Conservation (phyloP, 164 flowering plant species). For the Berberis thunbergii region DNA sequence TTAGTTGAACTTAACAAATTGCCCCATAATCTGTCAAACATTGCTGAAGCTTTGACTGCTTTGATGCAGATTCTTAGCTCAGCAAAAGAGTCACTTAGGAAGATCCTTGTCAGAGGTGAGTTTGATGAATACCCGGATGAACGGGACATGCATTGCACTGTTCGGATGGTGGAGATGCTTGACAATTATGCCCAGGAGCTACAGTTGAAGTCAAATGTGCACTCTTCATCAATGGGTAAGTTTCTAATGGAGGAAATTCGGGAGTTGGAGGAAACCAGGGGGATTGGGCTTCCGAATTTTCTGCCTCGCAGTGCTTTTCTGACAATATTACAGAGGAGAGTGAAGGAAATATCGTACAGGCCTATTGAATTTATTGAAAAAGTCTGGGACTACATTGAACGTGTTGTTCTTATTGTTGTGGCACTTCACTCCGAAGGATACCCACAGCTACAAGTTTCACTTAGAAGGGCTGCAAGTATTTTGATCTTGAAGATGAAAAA, state of each 20-base stretch:
- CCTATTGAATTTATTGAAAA: conserved; percentile 1
- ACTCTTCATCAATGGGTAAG: neutral
- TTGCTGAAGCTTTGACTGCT: conserved; percentile 2
- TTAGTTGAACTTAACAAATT: neutral
- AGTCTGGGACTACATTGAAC: conserved; percentile 1
- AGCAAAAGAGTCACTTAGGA: conserved; percentile 1
- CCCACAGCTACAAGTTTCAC: neutral
- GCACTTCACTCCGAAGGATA: neutral
- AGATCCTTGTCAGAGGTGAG: conserved; percentile 4
- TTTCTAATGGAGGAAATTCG: conserved; percentile 4
- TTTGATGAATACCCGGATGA: conserved; percentile 4
- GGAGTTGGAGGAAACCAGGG: neutral
- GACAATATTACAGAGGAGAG: neutral
- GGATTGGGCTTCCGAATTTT: neutral
- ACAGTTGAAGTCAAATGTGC: neutral
- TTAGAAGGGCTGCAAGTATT: neutral
- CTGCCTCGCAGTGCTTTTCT: neutral
- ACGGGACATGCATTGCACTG: neutral
- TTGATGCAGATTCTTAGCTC: conserved; percentile 3
- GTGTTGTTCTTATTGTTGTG: neutral
- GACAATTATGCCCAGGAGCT: neutral
- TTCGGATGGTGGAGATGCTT: conserved; percentile 5
- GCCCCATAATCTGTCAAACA: neutral
- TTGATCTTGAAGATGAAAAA: neutral
- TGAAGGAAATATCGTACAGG: neutral